Percentiles rank a stretch among this genome's conserved stretches.
phyloP scores from a whole-genome alignment of 768 basidiomycete genomes.

The Vararia minispora region DNA sequence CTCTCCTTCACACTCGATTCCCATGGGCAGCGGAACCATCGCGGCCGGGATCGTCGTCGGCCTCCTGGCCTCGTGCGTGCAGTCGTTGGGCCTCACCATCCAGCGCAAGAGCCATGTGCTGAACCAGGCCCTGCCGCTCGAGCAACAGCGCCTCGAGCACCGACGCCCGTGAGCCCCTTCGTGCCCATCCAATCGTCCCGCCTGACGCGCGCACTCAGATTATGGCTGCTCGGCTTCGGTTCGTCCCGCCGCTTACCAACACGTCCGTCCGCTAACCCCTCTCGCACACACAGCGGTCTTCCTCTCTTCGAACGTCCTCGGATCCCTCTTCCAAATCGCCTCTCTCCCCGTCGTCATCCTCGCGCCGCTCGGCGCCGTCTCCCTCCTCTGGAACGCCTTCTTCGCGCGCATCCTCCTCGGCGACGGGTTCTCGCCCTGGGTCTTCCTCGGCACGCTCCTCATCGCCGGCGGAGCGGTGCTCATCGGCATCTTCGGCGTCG shows the following conservation, averaged over 20 bases:
- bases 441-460: slow-evolving; percentile 77
- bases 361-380: slow-evolving; percentile 86
- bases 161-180: slow-evolving; percentile 56
- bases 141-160: slow-evolving; percentile 57
- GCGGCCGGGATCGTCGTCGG: slow-evolving; percentile 43
- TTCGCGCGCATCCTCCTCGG: slow-evolving; percentile 79
- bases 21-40: too few species aligned
- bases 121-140: slow-evolving; percentile 61
- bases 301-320: slow-evolving; percentile 79
- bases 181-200: slow-evolving; percentile 1
- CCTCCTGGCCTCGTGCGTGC: slow-evolving; percentile 77
- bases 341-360: slow-evolving; percentile 92
- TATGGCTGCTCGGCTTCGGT: slow-evolving; percentile 83
- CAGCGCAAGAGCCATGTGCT: slow-evolving; percentile 89
- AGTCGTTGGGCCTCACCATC: slow-evolving; percentile 83
- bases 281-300: slow-evolving; percentile 40
- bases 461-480: slow-evolving; percentile 84
- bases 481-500: slow-evolving; percentile 87
- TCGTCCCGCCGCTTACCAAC: slow-evolving; percentile 13
- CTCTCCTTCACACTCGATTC: too few species aligned
- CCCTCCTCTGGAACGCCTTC: slow-evolving; percentile 89
- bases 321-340: slow-evolving; percentile 86
- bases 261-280: slow-evolving; percentile 1
- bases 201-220: slow-evolving; percentile 25
- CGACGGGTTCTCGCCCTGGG: slow-evolving; percentile 75